Base-by-base conservation (phyloP, 2,329 filamentous ascomycete genomes). In the Diplodia seriata region DNA sequence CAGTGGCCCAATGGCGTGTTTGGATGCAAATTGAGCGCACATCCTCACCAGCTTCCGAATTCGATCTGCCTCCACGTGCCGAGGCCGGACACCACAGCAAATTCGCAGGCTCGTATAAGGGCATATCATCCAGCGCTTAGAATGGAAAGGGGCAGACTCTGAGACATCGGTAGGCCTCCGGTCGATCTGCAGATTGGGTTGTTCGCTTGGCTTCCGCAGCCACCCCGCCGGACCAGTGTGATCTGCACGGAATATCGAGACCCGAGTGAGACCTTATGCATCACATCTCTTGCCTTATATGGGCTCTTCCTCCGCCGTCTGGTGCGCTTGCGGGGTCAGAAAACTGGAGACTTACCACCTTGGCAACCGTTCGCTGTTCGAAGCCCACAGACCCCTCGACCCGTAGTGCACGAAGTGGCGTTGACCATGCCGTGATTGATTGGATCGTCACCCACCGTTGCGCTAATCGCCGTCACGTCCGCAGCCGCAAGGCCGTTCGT, bases 241-340 rank as follows among this genome's bases (percentile, higher is more conserved):
- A 62, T 62, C 57, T 33, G 57, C 57, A 49, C 57, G 57, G 57
- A 62, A 33, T 29, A 62, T 29, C 40, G 57, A 62, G 57, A 31
- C 57, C 57, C 57, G 57, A 43, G 26, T 62, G 57, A 50, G 9
- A 62, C 57, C 26, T 49, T n/a, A 49, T 33, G 57, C 43, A 49
- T 43, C 40, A 50, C 18, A 29, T 49, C 40, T 18, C 7, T 6
- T 62, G 40, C 57, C 57, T 50, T 62, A 62, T 62, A 62, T 49
- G 57, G 57, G 20, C 40, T 7, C 26, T 3, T 8, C 6, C 26
- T 50, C 57, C 15, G 57, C 29, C 9, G 33, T 62, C 57, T 62
- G 57, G 57, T 31, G 57, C 57, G 40, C 43, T 40, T 49, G 26
- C 57, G 26, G 57, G 57, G 57, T 62, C 57, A 62, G 40, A 62